phyloP scores from a whole-genome alignment of 495 filamentous ascomycete genomes.

The Echria macrotheca region DNA sequence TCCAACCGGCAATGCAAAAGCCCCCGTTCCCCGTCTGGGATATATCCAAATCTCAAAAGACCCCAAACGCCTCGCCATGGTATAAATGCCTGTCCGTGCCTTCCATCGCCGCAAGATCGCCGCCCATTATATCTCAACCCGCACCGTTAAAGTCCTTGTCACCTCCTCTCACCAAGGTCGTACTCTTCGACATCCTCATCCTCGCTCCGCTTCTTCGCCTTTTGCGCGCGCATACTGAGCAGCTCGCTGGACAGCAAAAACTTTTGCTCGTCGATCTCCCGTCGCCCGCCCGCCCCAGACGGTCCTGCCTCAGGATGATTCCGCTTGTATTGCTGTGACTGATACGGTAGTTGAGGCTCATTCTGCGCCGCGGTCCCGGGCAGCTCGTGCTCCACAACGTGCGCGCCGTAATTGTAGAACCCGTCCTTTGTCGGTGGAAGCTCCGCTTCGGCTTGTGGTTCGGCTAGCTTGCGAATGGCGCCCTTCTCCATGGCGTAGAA shows the following conservation, averaged over 20 bases:
- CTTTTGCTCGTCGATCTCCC: conserved; percentile 31
- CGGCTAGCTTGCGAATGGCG: conserved; percentile 26
- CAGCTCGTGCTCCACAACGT: conserved; percentile 27
- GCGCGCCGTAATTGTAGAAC: conserved; percentile 20
- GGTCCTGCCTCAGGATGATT: conserved; percentile 11
- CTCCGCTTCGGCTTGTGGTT: conserved; percentile 26
- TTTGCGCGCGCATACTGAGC: conserved; percentile 17
- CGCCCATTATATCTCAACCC: neutral
- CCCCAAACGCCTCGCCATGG: neutral
- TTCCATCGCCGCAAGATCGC: neutral
- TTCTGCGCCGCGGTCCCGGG: conserved; percentile 20
- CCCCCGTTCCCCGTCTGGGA: no score
- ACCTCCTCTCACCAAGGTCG: conserved; percentile 8
- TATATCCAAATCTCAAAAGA: no score
- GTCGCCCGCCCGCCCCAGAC: neutral
- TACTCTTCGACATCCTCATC: conserved; percentile 9
- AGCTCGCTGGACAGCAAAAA: conserved; percentile 27
- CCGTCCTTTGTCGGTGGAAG: conserved; percentile 34
- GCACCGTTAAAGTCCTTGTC: neutral
- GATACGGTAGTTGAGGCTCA: conserved; percentile 21
- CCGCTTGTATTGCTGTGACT: conserved; percentile 14
- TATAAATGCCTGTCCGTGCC: neutral
- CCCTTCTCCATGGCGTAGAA: conserved; percentile 30
- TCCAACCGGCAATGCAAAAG: no score
- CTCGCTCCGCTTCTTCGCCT: conserved; percentile 10